Base-by-base conservation (phyloP, 495 filamentous ascomycete genomes). In the Friedmanniomyces simplex region DNA sequence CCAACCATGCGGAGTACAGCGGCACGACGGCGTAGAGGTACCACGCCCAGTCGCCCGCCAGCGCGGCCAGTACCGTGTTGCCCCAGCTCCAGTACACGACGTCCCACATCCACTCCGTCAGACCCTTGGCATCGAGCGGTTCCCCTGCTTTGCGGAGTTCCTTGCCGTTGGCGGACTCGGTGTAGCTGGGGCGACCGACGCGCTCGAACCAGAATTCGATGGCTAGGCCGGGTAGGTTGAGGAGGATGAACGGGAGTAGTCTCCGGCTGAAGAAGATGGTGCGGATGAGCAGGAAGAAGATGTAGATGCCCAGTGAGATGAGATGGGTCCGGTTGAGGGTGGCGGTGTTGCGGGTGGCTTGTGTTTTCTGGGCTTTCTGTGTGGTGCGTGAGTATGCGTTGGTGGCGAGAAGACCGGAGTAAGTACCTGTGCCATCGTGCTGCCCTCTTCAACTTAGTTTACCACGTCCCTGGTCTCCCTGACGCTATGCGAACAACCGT, bases 101-200 rank as follows among this genome's bases (percentile, higher is more conserved):
- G 74, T 98, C 93, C 79, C 91, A 97, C 85, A 96, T 87, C 72
- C 91, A 98, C 71, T 98, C 93, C 8, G 90, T 97, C 70, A 98
- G 73, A 0, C 93, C 93, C 25, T 85, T 80, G 0, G 89, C 88
- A 26, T 87, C 84, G 24, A 98, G 78, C 69, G 97, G 93, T 68
- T 97, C 91, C 18, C 93, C 93, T 0, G 85, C 76, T 14, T 76
- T 80, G 60, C 81, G 81, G 42, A 97, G 73, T 2, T 82, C 80
- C 8, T 24, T 7, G n/a, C 81, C 82, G 65, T 82, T 84, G 13
- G 67, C 67, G 3, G 78, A 51, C 50, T 78, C 78, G 47, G 28
- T 46, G 69, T 83, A 89, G 50, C 71, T 80, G 10, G 93, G 93
- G 7, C 93, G 86, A 0, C 87, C 87, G 8, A 88, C 79, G 34